Evolutionary conservation across 2,329 filamentous ascomycete genomes (phyloP).

Genomic region (Fusarium coffeatum): DNA sequence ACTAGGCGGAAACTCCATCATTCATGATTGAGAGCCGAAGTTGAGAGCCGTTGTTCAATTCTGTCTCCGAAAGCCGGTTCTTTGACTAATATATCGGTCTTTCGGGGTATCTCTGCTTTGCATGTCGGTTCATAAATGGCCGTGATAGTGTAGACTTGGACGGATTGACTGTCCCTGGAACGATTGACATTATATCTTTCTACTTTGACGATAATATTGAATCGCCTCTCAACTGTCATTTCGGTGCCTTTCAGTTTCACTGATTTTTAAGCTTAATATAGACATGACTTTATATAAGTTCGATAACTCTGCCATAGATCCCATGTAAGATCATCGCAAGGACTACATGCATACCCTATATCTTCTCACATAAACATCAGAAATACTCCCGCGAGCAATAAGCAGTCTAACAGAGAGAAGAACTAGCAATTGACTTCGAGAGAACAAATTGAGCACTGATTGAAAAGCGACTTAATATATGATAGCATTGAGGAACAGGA

Average conservation of each 20-base stretch:
- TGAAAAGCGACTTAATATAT: too few species aligned
- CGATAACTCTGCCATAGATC: neutral
- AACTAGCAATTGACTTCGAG: too few species aligned
- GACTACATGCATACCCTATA: too few species aligned
- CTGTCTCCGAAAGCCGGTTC: slow-evolving; percentile 1
- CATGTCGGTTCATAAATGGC: neutral
- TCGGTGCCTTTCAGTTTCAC: neutral
- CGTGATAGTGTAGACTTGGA: neutral
- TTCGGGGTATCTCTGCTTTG: slow-evolving; percentile 20
- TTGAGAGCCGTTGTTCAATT: neutral
- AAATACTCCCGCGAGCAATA: too few species aligned
- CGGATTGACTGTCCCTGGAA: neutral
- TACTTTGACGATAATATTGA: fast-evolving
- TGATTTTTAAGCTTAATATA: neutral
- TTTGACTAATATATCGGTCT: slow-evolving; percentile 10
- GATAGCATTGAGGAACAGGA: too few species aligned
- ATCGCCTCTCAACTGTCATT: neutral
- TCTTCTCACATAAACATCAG: too few species aligned
- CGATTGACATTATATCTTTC: neutral
- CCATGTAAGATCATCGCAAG: too few species aligned
- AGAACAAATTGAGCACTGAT: too few species aligned
- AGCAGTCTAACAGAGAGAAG: too few species aligned
- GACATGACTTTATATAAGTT: neutral
- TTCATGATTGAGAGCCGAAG: neutral
- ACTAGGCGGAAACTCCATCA: neutral